A percentile compares a stretch with the other conserved stretches of the same genome.
These are phyloP conservation scores for Entophlyctis luteolus DNA, from an alignment of 192 early-diverging fungal genomes.

Conservation along the genomic window DNA sequence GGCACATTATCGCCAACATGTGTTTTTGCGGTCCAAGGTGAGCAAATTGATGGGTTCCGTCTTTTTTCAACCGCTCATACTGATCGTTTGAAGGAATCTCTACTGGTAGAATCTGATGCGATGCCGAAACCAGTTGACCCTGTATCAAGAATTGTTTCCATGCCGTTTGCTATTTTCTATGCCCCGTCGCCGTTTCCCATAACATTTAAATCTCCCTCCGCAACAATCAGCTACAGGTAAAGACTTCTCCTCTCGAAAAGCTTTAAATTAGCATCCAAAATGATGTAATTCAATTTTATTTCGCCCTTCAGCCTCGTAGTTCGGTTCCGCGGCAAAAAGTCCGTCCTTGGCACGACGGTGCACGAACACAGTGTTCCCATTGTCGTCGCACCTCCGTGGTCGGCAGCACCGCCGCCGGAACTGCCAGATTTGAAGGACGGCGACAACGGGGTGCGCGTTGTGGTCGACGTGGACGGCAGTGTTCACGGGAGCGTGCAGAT, in stretches of 20 bases:
- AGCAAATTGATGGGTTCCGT: no score
- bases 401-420: neutral
- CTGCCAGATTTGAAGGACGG: neutral
- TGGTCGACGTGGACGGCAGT: neutral
- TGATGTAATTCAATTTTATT: no score
- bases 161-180: neutral
- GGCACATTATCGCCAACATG: no score
- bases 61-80: no score
- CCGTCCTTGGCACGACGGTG: neutral
- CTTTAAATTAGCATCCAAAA: no score
- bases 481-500: slow-evolving; percentile 7
- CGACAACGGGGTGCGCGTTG: slow-evolving; percentile 7
- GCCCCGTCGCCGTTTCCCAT: slow-evolving; percentile 4
- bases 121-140: neutral
- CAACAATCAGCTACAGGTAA: neutral
- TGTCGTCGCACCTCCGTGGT: neutral
- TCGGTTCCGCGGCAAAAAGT: no score
- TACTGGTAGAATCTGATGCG: neutral
- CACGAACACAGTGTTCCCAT: neutral
- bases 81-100: no score
- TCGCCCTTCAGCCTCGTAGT: no score
- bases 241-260: no score
- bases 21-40: no score
- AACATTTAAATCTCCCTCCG: neutral
- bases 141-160: neutral